Evolutionary conservation across 2,329 filamentous ascomycete species (phyloP).

Genomic region (Pseudogymnoascus sp.): DNA sequence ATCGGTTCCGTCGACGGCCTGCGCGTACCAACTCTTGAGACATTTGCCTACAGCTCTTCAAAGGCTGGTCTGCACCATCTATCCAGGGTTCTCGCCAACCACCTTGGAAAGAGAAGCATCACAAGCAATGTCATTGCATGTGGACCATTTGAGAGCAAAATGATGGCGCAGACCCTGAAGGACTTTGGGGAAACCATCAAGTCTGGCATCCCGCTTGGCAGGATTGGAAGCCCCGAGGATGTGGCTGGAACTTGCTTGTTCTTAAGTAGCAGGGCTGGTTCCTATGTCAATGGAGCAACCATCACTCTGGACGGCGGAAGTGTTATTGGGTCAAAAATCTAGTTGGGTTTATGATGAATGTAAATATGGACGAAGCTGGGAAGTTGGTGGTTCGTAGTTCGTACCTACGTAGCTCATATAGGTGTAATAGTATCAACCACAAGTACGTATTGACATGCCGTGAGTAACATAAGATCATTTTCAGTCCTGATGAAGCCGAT

Average conservation of each 20-base stretch:
- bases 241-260: slow-evolving; percentile 67
- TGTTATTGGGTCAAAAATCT: slow-evolving; percentile 40
- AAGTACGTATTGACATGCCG: not conserved
- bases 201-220: slow-evolving; percentile 53
- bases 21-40: slow-evolving; percentile 50
- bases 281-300: slow-evolving; percentile 58
- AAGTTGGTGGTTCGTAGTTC: not conserved
- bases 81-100: slow-evolving; percentile 54
- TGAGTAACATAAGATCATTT: not conserved
- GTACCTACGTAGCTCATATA: not conserved
- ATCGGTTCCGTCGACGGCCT: slow-evolving; percentile 59
- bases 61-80: slow-evolving; percentile 61
- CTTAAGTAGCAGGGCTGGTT: slow-evolving; percentile 58
- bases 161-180: slow-evolving; percentile 64
- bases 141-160: slow-evolving; percentile 63
- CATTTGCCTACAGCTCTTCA: slow-evolving; percentile 51
- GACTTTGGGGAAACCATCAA: slow-evolving; percentile 49
- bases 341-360: slow-evolving; percentile 12
- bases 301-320: slow-evolving; percentile 55
- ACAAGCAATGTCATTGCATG: slow-evolving; percentile 64
- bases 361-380: not conserved
- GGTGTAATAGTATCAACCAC: not conserved
- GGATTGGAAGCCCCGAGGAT: slow-evolving; percentile 61
- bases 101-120: slow-evolving; percentile 52
- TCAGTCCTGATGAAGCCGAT: not conserved